Conservation (phyloP, 768 basidiomycete genomes). For the Naganishia antarctica region DNA sequence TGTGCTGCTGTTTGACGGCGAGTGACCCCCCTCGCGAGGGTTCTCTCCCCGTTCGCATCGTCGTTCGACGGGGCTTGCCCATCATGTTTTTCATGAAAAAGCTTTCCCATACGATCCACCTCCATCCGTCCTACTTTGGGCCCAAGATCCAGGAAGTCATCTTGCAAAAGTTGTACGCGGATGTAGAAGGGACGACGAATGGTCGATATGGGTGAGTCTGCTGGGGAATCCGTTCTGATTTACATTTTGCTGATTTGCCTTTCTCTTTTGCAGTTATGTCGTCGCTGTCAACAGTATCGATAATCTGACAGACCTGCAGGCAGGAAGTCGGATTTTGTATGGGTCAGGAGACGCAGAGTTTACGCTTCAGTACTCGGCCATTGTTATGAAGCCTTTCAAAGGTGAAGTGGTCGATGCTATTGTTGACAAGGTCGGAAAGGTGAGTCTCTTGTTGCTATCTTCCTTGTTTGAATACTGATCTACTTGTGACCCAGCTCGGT, state of each 20-base stretch:
- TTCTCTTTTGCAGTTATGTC: conserved; percentile 44
- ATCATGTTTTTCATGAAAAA: conserved; percentile 60
- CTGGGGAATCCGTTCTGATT: conserved; percentile 62
- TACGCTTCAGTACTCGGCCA: conserved; percentile 84
- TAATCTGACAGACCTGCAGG: conserved; percentile 70
- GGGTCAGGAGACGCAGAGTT: conserved; percentile 96
- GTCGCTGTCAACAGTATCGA: conserved; percentile 56
- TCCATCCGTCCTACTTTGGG: conserved; percentile 97
- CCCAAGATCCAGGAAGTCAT: conserved; percentile 91
- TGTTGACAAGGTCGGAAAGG: conserved; percentile 93
- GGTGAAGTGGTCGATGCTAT: conserved; percentile 96
- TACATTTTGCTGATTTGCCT: conserved; percentile 55
- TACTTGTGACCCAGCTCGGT: conserved; percentile 68
- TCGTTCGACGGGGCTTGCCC: neutral
- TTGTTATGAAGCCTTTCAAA: conserved; percentile 99
- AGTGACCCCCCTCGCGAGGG: conserved; percentile 21
- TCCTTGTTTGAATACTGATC: neutral
- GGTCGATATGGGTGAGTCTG: conserved; percentile 70
- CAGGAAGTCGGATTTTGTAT: conserved; percentile 67
- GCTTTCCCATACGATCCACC: conserved; percentile 90
- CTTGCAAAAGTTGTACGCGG: conserved; percentile 84
- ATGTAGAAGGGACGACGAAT: conserved; percentile 95
- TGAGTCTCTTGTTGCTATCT: conserved; percentile 48
- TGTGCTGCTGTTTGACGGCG: conserved; percentile 15
- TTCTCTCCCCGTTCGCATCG: conserved; percentile 23